These are phyloP conservation scores for Sporopachydermia cereana DNA, from an alignment of 1,139 yeast genomes.

Conservation along the genomic window DNA sequence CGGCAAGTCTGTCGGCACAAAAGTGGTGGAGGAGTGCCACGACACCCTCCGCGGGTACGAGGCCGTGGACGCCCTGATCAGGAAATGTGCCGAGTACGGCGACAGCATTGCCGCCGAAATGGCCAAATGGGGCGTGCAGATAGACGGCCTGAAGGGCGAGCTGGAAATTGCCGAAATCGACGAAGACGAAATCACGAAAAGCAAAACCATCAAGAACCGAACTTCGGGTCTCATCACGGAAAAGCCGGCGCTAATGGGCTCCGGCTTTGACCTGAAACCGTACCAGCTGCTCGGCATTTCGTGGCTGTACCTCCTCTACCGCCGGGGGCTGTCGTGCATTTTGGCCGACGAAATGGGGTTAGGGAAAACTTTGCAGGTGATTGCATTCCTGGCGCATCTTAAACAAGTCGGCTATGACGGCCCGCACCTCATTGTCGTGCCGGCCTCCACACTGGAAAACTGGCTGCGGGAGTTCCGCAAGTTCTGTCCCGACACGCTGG, in stretches of 20 bases:
- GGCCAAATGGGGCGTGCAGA: slow-evolving; percentile 74
- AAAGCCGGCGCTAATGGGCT: slow-evolving; percentile 57
- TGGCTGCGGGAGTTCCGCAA: slow-evolving; percentile 92
- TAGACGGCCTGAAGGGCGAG: slow-evolving; percentile 44
- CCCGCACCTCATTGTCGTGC: slow-evolving; percentile 80
- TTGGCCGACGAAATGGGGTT: slow-evolving; percentile 98
- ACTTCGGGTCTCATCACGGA: slow-evolving; percentile 31
- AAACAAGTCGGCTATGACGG: slow-evolving; percentile 51
- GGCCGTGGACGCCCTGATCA: slow-evolving; percentile 85
- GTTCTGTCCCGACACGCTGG: slow-evolving; percentile 62
- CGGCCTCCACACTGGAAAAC: slow-evolving; percentile 91
- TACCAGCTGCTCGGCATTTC: slow-evolving; percentile 94
- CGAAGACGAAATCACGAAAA: slow-evolving; percentile 21
- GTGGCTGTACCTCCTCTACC: slow-evolving; percentile 78
- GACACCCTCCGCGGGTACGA: slow-evolving; percentile 74
- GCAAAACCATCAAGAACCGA: slow-evolving; percentile 20
- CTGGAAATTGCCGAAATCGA: slow-evolving; percentile 43
- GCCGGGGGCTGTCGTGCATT: slow-evolving; percentile 74
- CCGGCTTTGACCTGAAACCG: slow-evolving; percentile 58
- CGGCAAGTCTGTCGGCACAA: slow-evolving; percentile 52
- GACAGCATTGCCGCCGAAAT: slow-evolving; percentile 58
- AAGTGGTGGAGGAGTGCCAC: slow-evolving; percentile 59
- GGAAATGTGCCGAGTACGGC: slow-evolving; percentile 74
- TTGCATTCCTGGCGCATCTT: slow-evolving; percentile 80
- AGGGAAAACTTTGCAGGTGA: slow-evolving; percentile 94